Evolutionary conservation across 352 stramenopile species (phyloP).

Genomic region (Phytophthora brassicae): DNA sequence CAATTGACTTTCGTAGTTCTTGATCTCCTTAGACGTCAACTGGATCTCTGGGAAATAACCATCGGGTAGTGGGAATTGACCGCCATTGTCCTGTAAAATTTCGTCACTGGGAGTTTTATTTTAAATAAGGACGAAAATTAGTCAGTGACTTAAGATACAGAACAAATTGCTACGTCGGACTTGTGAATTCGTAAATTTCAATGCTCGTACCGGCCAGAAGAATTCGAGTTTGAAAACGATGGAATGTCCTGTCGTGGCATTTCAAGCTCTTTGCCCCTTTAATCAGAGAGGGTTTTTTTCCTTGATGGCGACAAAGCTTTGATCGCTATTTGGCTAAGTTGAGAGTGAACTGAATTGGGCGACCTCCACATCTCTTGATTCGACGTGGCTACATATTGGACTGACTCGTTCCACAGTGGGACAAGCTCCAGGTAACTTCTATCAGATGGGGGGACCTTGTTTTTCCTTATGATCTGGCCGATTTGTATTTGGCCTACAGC

Average conservation of each 20-base stretch:
- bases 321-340: conserved; percentile 23
- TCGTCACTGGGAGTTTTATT: conserved; percentile 15
- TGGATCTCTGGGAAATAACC: conserved; percentile 43
- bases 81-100: conserved; percentile 29
- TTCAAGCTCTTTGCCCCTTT: too few species aligned
- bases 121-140: too few species aligned
- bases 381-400: conserved; percentile 11
- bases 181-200: neutral
- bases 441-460: conserved; percentile 25
- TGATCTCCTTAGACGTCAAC: conserved; percentile 29
- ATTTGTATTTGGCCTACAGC: conserved; percentile 6
- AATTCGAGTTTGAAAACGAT: conserved; percentile 24
- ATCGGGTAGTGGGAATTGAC: conserved; percentile 44
- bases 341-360: conserved; percentile 18
- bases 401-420: conserved; percentile 15
- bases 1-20: conserved; percentile 40
- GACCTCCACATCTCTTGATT: conserved; percentile 25
- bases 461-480: conserved; percentile 20
- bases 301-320: conserved; percentile 1
- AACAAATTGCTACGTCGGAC: conserved; percentile 1
- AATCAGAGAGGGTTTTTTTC: too few species aligned
- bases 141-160: too few species aligned
- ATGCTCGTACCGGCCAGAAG: conserved; percentile 21
- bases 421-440: conserved; percentile 3
- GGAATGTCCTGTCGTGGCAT: conserved; percentile 16